Evolutionary conservation across 805 yeast genomes (phyloP), one percentile per base, ranked within the genome.

Genomic region (Pichia pseudocactophila): DNA sequence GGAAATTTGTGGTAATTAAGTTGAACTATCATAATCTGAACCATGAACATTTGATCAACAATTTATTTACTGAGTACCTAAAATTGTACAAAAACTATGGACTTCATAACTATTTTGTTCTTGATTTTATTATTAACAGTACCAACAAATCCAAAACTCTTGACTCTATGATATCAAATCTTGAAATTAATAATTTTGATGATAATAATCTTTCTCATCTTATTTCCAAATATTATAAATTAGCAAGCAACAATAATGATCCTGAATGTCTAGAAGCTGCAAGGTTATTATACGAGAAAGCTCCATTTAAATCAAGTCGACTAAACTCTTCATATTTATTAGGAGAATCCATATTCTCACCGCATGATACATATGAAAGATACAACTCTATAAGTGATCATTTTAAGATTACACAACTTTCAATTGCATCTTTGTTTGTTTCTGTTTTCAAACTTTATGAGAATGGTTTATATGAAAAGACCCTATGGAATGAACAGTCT

Each of bases 401-500:
- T 44, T 53, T 42, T 10, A 50, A 44, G 38, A 39, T 37, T 43
- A 58, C 48, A 27, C 54, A 48, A 46, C 50, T 40, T n/a, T 59
- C 66, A 1, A 45, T 74, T 2, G 45, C 62, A 3, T 71, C 79
- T 0, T 59, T 82, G 20, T 64, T 82, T 26, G 55, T 64, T 1
- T 78, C 82, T 0, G 68, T 80, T 6, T 54, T 62, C 48, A 52
- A 56, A 30, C 42, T 57, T 31, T 43, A 47, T 31, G 58, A 53
- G 40, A 39, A 35, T 18, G 51, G 41, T 1, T 27, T 11, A 2
- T 44, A 50, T 35, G 41, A 48, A 7, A 15, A 36, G 1, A 34
- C 48, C 5, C 42, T 45, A 15, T 80, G 85, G 85, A 76, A 65
- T 9, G 59, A 61, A 1, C 39, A 67, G 32, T 71, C 61, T 40